A percentile compares a stretch with the other conserved stretches of the same genome.
Evolutionary conservation across 208 protist species (phyloP).

Genomic region (Trypanosoma vivax): DNA sequence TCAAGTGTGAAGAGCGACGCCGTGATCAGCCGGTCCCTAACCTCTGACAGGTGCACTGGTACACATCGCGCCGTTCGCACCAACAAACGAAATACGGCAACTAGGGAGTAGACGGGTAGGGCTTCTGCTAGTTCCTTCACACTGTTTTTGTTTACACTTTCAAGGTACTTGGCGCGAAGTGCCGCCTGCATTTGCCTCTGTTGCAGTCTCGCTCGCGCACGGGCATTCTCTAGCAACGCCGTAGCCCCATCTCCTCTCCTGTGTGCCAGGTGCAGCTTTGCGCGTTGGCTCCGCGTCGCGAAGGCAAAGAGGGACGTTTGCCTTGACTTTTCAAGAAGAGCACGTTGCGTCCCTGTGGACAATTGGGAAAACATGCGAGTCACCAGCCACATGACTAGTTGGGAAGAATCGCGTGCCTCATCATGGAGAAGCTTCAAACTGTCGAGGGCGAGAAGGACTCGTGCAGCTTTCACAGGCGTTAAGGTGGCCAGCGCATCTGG

Average conservation of each 20-base stretch:
- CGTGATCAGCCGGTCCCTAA: slow-evolving; percentile 19
- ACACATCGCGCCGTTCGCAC: slow-evolving; percentile 9
- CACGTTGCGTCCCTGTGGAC: slow-evolving; percentile 49
- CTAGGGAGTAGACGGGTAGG: slow-evolving; percentile 26
- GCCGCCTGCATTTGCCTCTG: slow-evolving; percentile 62
- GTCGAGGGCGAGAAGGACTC: slow-evolving; percentile 36
- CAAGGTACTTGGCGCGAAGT: slow-evolving; percentile 43
- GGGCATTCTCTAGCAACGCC: slow-evolving; percentile 47
- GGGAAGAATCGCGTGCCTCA: slow-evolving; percentile 10
- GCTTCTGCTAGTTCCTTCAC: slow-evolving; percentile 21
- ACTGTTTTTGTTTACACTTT: slow-evolving; percentile 17
- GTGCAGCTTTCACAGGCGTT: slow-evolving; percentile 22
- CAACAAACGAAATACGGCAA: slow-evolving; percentile 39
- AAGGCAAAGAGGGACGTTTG: slow-evolving; percentile 64
- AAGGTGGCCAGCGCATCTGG: neutral
- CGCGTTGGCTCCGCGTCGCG: slow-evolving; percentile 51
- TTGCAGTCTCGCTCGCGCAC: slow-evolving; percentile 59
- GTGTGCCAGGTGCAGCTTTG: slow-evolving; percentile 40
- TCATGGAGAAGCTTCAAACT: slow-evolving; percentile 33
- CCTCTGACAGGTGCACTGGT: slow-evolving; percentile 7
- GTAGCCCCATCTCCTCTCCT: slow-evolving; percentile 17
- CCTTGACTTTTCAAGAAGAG: slow-evolving; percentile 44
- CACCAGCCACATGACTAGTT: slow-evolving; percentile 34
- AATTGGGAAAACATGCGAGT: slow-evolving; percentile 62
- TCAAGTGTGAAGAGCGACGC: slow-evolving; percentile 50